Evolutionary conservation across 2,329 filamentous ascomycete genomes (phyloP).

Genomic region (Aspergillus awamori): DNA sequence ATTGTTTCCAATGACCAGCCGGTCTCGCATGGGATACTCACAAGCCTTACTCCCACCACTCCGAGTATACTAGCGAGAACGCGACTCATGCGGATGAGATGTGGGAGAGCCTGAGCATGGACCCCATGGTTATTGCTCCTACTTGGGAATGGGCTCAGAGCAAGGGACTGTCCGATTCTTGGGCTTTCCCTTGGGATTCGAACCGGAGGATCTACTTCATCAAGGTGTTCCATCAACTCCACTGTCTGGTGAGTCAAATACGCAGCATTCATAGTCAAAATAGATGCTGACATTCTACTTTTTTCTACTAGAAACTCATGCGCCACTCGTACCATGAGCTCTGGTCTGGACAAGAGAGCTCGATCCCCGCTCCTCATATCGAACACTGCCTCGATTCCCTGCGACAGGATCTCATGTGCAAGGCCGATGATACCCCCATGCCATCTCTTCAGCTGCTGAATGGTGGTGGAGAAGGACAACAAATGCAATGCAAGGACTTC

Average conservation of each 20-base stretch:
- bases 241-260: conserved; percentile 2
- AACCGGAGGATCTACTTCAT: conserved; percentile 9
- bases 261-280: not conserved
- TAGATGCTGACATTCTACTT: not conserved
- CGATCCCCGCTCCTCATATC: not conserved
- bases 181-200: conserved; percentile 9
- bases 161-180: conserved; percentile 2
- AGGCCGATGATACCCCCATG: conserved; percentile 10
- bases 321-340: not conserved
- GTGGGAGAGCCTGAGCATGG: conserved; percentile 9
- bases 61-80: conserved; percentile 8
- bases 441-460: conserved; percentile 5
- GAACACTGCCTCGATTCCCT: conserved; percentile 11
- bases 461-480: conserved; percentile 9
- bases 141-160: conserved; percentile 5
- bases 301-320: not conserved
- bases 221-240: conserved; percentile 14
- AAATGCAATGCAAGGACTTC: conserved; percentile 8
- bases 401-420: conserved; percentile 11
- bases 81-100: conserved; percentile 2
- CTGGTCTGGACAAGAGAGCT: not conserved
- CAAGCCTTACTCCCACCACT: conserved; percentile 2
- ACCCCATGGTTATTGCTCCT: conserved; percentile 9
- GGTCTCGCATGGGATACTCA: conserved; percentile 2
- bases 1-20: not conserved